Base-by-base conservation (phyloP, 1,284 basidiomycete genomes). In the Apiotrichum porosum region DNA sequence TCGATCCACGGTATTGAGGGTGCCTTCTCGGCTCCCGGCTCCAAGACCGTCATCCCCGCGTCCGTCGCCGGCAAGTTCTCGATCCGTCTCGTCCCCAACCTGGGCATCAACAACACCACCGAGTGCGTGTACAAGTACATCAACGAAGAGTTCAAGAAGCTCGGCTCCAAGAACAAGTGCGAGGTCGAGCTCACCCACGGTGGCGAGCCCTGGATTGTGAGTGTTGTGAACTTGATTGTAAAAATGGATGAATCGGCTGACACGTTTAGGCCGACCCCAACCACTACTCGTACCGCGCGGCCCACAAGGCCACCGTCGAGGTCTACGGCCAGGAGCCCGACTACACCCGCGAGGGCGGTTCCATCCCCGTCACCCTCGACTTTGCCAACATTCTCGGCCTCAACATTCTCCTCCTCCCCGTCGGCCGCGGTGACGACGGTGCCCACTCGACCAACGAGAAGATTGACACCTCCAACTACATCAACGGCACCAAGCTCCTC, bases 1-100 rank as follows among this genome's bases (percentile, higher is more conserved):
- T 94, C 90, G 4, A 76, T 98, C 15, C 94, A 98, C 73, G 95
- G 94, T 22, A 94, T 98, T 64, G 91, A 97, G 73, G 94, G 95
- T 47, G 95, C 93, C 5, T 97, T 97, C 78, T 88, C 67, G 52
- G 87, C 85, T 6, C 79, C 81, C 1, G 89, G 89, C 8, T 83
- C 81, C 37, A 95, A 95, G 82, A 98, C 94, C 0, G 95, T 98
- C 66, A 98, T 98, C 52, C 73, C 94, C 78, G 88, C 88, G 31
- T 84, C 84, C 51, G 90, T 97, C 23, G 78, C 83, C 10, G 94
- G 76, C 44, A 97, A 94, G 75, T 97, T 94, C 78, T 91, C 87
- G 61, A 86, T 97, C 68, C 86, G 92, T 78, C 84, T 67, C 28
- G 82, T 78, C 0, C 94, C 94, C 13, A 86, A 92, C 55, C 88